Evolutionary conservation across 768 basidiomycete genomes (phyloP).

Genomic region (Glaciozyma antarctica): DNA sequence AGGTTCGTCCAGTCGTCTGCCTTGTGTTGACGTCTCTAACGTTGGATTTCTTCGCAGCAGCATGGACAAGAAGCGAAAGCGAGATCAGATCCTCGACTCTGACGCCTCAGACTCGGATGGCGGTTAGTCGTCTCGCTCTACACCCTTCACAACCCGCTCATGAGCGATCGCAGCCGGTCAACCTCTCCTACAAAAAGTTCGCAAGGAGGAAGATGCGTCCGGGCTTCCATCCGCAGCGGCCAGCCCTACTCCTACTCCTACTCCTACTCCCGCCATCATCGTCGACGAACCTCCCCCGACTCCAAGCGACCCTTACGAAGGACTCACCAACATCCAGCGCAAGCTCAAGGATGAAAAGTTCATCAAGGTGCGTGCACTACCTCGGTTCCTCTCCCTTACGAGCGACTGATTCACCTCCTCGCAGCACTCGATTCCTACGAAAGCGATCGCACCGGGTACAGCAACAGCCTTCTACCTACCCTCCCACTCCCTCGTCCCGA

Average conservation of each 20-base stretch:
- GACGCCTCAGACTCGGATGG: slow-evolving; percentile 24
- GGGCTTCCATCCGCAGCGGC: background rate
- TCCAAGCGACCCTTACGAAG: background rate
- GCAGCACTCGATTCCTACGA: slow-evolving; percentile 24
- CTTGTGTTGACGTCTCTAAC: too few relatives aligned
- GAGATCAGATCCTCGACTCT: slow-evolving; percentile 23
- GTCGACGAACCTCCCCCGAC: background rate
- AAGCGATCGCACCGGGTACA: slow-evolving; percentile 12
- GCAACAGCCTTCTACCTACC: slow-evolving; percentile 28
- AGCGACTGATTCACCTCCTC: background rate
- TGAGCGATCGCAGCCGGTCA: background rate
- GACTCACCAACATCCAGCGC: background rate
- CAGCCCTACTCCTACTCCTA: background rate
- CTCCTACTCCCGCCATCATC: background rate
- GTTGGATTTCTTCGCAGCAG: slow-evolving; percentile 1
- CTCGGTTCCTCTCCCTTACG: too few relatives aligned
- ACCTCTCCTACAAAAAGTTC: slow-evolving; percentile 14
- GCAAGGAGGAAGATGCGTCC: slow-evolving; percentile 9
- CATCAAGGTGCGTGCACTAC: slow-evolving; percentile 10
- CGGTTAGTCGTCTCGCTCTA: background rate
- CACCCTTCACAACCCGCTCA: background rate
- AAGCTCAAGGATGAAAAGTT: slow-evolving; percentile 25
- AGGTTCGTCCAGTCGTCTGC: rapidly evolving
- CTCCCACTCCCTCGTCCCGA: slow-evolving; percentile 22
- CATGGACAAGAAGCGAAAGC: slow-evolving; percentile 29